Conservation (phyloP, 2,329 filamentous ascomycete species). For the Aspergillus flavus region DNA sequence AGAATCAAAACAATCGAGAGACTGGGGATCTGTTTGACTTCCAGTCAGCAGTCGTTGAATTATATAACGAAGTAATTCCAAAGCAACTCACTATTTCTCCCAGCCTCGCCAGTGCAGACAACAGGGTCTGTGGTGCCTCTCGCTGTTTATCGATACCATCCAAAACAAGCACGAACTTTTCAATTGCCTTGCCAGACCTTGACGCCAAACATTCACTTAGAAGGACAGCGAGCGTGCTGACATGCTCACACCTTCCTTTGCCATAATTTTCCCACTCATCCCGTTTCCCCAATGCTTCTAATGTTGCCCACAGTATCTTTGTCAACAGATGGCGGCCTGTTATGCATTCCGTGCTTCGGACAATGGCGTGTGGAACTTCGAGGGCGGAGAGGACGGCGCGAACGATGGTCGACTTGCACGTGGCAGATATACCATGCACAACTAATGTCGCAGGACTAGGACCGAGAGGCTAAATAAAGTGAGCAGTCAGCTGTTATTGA, state of each 20-base stretch:
- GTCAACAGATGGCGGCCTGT: constrained; percentile 49
- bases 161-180: constrained; percentile 78
- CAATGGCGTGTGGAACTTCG: constrained; percentile 47
- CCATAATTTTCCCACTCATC: constrained; percentile 49
- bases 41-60: background rate
- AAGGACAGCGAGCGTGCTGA: constrained; percentile 75
- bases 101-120: constrained; percentile 78
- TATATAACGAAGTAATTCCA: background rate
- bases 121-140: constrained; percentile 75
- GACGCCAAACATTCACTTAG: constrained; percentile 53
- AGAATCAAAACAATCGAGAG: constrained; percentile 78
- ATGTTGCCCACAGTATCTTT: constrained; percentile 46
- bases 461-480: constrained; percentile 39
- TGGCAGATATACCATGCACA: constrained; percentile 81
- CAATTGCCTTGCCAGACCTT: constrained; percentile 30
- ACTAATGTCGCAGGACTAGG: constrained; percentile 75
- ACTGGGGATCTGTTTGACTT: constrained; percentile 66
- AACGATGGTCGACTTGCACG: constrained; percentile 78
- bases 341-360: constrained; percentile 50
- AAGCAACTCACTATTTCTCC: constrained; percentile 70
- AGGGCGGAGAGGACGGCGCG: constrained; percentile 65
- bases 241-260: constrained; percentile 72
- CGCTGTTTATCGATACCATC: constrained; percentile 85
- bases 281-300: constrained; percentile 39
- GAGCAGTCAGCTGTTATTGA: background rate